Evolutionary conservation across 495 filamentous ascomycete genomes (phyloP).

Genomic region (Penicillium pulvis): DNA sequence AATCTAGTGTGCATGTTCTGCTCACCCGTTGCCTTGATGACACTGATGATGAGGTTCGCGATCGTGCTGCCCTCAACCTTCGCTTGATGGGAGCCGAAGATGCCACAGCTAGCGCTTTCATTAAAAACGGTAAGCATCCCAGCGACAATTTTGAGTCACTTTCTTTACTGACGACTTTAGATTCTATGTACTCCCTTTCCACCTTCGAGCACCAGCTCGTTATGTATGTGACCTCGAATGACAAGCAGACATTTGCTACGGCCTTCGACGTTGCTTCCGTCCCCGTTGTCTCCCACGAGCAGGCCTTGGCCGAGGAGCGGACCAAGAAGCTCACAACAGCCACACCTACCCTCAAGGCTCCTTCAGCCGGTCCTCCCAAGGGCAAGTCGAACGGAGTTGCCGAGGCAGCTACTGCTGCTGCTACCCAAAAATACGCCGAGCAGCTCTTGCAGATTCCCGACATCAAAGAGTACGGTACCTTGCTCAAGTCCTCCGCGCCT

Average conservation of each 20-base stretch:
- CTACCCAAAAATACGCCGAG: slow-evolving; percentile 83
- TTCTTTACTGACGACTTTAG: slow-evolving; percentile 30
- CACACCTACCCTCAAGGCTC: slow-evolving; percentile 92
- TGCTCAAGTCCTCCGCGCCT: slow-evolving; percentile 84
- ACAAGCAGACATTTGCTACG: slow-evolving; percentile 76
- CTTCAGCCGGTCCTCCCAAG: slow-evolving; percentile 81
- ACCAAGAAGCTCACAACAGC: slow-evolving; percentile 93
- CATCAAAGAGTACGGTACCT: slow-evolving; percentile 79
- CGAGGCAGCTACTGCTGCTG: slow-evolving; percentile 74
- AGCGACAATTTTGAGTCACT: not conserved
- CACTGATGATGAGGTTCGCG: slow-evolving; percentile 95
- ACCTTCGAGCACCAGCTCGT: slow-evolving; percentile 96
- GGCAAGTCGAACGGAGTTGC: slow-evolving; percentile 63
- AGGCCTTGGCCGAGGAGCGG: slow-evolving; percentile 94
- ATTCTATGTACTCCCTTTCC: slow-evolving; percentile 84
- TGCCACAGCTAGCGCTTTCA: slow-evolving; percentile 78
- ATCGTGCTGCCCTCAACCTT: slow-evolving; percentile 91
- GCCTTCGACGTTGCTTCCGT: slow-evolving; percentile 91
- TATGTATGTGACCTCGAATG: slow-evolving; percentile 92
- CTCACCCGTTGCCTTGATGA: slow-evolving; percentile 95
- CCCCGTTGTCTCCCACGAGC: slow-evolving; percentile 92
- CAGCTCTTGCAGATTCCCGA: slow-evolving; percentile 88
- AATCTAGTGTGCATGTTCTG: slow-evolving; percentile 89
- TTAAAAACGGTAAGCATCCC: slow-evolving; percentile 76
- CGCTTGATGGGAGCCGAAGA: slow-evolving; percentile 85